Conservation (phyloP, 2,329 filamentous ascomycete genomes). For the Ambrosiella beaveri region DNA sequence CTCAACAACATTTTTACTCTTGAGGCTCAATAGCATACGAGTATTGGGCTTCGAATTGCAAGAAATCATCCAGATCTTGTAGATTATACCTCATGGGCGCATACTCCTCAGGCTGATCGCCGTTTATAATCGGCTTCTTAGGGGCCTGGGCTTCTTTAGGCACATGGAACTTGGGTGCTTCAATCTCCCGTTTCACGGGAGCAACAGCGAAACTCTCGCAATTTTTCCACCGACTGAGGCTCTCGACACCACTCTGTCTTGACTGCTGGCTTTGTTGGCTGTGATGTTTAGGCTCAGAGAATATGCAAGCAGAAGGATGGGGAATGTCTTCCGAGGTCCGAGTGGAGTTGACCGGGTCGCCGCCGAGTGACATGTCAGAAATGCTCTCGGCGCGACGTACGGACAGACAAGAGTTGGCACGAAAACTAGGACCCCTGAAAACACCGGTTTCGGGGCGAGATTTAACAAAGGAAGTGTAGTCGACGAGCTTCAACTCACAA, state of each 20-base stretch:
- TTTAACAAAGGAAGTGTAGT: not conserved
- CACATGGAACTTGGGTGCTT: not conserved
- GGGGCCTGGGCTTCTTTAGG: not conserved
- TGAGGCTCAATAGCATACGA: conserved; percentile 21
- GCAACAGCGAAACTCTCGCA: not conserved
- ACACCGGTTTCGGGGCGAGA: not conserved
- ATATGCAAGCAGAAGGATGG: conserved; percentile 1
- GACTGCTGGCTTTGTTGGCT: not conserved
- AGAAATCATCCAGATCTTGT: conserved; percentile 40
- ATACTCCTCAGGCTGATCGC: conserved; percentile 15
- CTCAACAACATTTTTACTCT: not conserved
- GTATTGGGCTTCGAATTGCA: conserved; percentile 39
- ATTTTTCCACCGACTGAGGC: not conserved
- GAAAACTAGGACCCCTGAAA: not conserved
- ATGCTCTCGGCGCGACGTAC: not conserved
- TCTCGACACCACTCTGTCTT: not conserved
- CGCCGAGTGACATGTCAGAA: not conserved
- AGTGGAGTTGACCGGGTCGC: conserved; percentile 2
- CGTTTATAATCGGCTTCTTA: not conserved
- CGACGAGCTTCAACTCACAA: conserved; percentile 17
- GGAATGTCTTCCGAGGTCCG: conserved; percentile 7
- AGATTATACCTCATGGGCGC: conserved; percentile 45
- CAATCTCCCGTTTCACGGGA: not conserved
- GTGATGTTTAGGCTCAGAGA: not conserved
- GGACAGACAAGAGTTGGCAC: not conserved